Base-by-base conservation (phyloP, 352 stramenopile genomes). In the Globisporangium parvum region DNA sequence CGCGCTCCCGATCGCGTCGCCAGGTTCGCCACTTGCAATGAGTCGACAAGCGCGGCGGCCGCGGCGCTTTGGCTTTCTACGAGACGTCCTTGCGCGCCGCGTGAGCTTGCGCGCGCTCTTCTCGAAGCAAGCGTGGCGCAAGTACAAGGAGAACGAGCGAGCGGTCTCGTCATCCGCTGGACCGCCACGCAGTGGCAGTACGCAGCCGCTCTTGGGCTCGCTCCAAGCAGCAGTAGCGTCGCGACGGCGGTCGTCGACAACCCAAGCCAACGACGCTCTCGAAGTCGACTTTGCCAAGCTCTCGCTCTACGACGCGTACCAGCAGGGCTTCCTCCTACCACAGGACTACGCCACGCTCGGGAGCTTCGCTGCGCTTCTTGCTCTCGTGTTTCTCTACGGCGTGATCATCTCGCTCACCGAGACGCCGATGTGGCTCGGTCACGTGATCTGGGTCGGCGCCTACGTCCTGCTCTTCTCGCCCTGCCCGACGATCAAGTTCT, bases 271-370 rank as follows among this genome's bases (percentile, higher is more conserved):
- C 46, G 50, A 55, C 2, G 49, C 46, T 21, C 12, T 17, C 2
- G 62, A 71, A 2, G 57, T 90, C 2, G 77, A 91, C 51, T 91
- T 93, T 42, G 59, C 60, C 6, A 80, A 67, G 18, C 88, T 93
- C 79, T 83, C 75, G 21, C 49, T 91, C 42, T 91, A 88, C 49
- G 55, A 91, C 20, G 83, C 83, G 0, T 91, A 77, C 46, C 70
- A 68, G 24, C 71, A 88, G 56, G 79, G 74, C 0, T 91, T 87
- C 39, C 53, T 93, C 28, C 47, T 93, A 6, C 78, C 80, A 0
- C 71, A 91, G 26, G 83, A 93, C 51, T 89, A 93, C 55, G 67
- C 77, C 33, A 91, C 81, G 31, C 62, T 93, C 10, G 65, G 70
- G 0, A 86, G 69, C 24, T 91, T 93, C 48, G 71, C 61, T 0